These are phyloP conservation scores for Fraxinus angustifolia DNA, from an alignment of 305 asterid genomes.

Conservation along the genomic window DNA sequence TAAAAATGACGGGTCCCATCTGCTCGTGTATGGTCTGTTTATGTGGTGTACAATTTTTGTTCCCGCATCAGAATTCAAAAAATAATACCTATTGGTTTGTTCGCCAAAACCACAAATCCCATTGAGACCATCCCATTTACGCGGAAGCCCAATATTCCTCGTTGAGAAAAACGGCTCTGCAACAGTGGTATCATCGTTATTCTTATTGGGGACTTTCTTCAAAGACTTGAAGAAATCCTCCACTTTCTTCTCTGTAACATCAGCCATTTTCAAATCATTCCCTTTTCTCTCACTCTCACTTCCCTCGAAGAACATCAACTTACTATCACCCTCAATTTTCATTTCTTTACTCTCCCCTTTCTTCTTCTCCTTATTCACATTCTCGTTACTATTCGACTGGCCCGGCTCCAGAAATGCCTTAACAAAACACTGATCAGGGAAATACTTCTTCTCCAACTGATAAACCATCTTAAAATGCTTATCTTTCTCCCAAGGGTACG, in stretches of 20 bases:
- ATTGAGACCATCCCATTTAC: conserved; percentile 77
- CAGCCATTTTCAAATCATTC: conserved; percentile 39
- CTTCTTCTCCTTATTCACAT: conserved; percentile 31
- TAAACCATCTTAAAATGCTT: too few relatives aligned
- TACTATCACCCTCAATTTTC: conserved; percentile 28
- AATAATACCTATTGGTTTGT: conserved; percentile 80
- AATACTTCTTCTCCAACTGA: too few relatives aligned
- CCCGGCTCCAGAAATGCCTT: conserved; percentile 48
- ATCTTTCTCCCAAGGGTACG: too few relatives aligned
- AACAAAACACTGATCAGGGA: too few relatives aligned
- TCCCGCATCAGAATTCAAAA: not conserved
- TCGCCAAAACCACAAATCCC: conserved; percentile 79
- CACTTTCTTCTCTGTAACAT: conserved; percentile 78
- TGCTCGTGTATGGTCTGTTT: too few relatives aligned
- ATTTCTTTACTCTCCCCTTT: conserved; percentile 17
- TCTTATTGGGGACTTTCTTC: conserved; percentile 74
- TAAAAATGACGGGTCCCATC: too few relatives aligned
- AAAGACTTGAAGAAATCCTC: conserved; percentile 87
- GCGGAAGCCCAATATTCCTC: conserved; percentile 77
- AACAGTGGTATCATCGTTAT: conserved; percentile 21
- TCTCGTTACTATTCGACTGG: conserved; percentile 29
- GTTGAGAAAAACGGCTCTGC: conserved; percentile 68
- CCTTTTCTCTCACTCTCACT: conserved; percentile 20
- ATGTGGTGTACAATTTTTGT: too few relatives aligned
- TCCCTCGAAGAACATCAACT: conserved; percentile 70